Conservation (phyloP, 495 filamentous ascomycete genomes). For the Parathielavia appendiculata region DNA sequence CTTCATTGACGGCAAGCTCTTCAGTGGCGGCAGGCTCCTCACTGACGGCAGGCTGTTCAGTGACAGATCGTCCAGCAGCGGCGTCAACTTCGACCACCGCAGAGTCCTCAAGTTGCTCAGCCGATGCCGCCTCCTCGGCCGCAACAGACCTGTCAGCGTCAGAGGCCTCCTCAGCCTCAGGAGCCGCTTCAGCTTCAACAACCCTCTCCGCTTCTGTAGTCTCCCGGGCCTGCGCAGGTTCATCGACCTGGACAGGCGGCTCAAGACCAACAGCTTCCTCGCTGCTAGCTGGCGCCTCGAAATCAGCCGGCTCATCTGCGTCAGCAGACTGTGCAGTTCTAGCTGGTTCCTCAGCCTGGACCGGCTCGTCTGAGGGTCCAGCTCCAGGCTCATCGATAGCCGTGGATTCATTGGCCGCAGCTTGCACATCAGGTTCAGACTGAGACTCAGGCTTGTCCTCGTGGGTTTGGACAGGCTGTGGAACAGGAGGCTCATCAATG, state of each 20-base stretch:
- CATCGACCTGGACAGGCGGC: background rate
- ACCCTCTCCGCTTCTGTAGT: too few relatives aligned
- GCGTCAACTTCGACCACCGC: slow-evolving; percentile 10
- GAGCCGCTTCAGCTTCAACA: background rate
- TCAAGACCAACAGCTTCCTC: background rate
- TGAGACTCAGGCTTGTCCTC: slow-evolving; percentile 5
- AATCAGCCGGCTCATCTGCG: slow-evolving; percentile 4
- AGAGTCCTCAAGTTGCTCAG: background rate
- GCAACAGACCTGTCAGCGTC: background rate
- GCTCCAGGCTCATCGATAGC: slow-evolving; percentile 3
- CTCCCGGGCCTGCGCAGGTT: too few relatives aligned
- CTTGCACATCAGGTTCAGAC: background rate
- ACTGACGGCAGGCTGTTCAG: slow-evolving; percentile 5
- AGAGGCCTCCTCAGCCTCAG: background rate
- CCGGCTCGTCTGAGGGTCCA: slow-evolving; percentile 12
- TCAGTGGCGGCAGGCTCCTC: slow-evolving; percentile 4
- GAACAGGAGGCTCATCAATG: slow-evolving; percentile 12
- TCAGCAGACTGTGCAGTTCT: slow-evolving; percentile 1
- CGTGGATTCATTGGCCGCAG: background rate
- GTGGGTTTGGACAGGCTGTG: slow-evolving; percentile 2
- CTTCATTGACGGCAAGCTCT: slow-evolving; percentile 4
- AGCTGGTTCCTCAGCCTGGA: slow-evolving; percentile 11
- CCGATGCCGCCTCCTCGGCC: slow-evolving; percentile 1
- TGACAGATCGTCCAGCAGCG: background rate
- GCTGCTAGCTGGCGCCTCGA: background rate